These are phyloP conservation scores for Sugiyamaella grinbergsii DNA, from an alignment of 1,139 yeast species.

Conservation along the genomic window DNA sequence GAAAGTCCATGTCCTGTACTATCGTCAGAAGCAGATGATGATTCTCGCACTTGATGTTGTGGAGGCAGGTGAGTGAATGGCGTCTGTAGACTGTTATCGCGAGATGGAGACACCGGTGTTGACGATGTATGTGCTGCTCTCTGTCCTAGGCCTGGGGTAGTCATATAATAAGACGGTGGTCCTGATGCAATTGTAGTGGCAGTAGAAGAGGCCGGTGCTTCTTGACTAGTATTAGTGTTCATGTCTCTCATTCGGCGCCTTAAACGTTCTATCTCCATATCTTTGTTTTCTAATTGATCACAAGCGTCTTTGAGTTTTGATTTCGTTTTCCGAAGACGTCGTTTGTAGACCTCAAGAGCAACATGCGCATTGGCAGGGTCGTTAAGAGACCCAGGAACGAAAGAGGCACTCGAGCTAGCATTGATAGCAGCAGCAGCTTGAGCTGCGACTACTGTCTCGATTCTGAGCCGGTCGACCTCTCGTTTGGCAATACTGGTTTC, in stretches of 20 bases:
- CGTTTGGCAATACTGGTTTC: slow-evolving; percentile 51
- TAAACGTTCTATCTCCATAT: slow-evolving; percentile 44
- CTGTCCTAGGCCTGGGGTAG: slow-evolving; percentile 28
- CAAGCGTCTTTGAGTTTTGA: slow-evolving; percentile 49
- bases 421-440: slow-evolving; percentile 19
- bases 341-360: slow-evolving; percentile 39
- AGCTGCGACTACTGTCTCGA: slow-evolving; percentile 36
- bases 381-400: slow-evolving; percentile 17
- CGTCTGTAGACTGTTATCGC: slow-evolving; percentile 7
- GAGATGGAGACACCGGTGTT: slow-evolving; percentile 11
- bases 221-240: background rate
- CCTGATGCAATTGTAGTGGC: slow-evolving; percentile 20
- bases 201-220: background rate
- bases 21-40: slow-evolving; percentile 17
- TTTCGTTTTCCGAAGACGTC: slow-evolving; percentile 46
- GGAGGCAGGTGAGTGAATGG: slow-evolving; percentile 9
- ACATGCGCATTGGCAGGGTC: slow-evolving; percentile 8
- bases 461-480: slow-evolving; percentile 52
- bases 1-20: slow-evolving; percentile 34
- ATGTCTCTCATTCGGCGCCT: slow-evolving; percentile 33
- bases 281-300: slow-evolving; percentile 47
- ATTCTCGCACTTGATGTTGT: slow-evolving; percentile 4
- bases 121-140: slow-evolving; percentile 23
- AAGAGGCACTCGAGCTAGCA: slow-evolving; percentile 9
- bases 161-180: slow-evolving; percentile 17